phyloP scores from a whole-genome alignment of 148 eudicot species.

The Rheum nobile region DNA sequence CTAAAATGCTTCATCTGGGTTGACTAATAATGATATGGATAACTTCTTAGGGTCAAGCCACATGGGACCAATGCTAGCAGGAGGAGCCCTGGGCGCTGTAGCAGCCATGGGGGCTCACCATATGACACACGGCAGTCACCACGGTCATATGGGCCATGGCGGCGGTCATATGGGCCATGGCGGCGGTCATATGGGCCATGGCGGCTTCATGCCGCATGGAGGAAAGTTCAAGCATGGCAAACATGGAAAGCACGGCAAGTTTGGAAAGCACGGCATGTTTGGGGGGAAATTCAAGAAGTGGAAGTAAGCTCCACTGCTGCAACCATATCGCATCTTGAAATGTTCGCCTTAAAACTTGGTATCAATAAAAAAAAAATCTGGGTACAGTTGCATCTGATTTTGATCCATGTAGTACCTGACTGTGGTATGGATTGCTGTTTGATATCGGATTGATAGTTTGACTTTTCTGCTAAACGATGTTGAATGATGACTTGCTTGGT shows the following conservation, averaged over 20 bases:
- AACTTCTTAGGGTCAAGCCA: conserved; percentile 9
- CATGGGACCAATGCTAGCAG: conserved; percentile 38
- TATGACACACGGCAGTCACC: conserved; percentile 15
- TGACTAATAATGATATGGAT: not conserved
- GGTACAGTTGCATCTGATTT: not conserved
- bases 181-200: conserved; percentile 24
- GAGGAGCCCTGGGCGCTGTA: conserved; percentile 63
- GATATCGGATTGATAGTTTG: not conserved
- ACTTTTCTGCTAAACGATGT: not conserved
- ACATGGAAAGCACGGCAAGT: conserved; percentile 18
- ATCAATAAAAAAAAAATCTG: not conserved
- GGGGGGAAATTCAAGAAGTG: conserved; percentile 45
- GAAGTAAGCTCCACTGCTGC: conserved; percentile 23
- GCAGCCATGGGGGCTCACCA: conserved; percentile 48
- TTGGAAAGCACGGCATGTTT: conserved; percentile 22
- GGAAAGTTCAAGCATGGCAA: conserved; percentile 29
- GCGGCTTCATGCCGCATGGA: conserved; percentile 20
- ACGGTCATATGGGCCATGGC: conserved; percentile 17
- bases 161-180: conserved; percentile 33
- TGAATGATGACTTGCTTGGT: not conserved
- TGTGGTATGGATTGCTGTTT: not conserved
- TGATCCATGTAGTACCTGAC: not conserved
- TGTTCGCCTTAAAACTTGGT: not conserved
- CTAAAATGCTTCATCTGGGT: not conserved
- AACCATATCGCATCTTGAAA: not conserved